These are phyloP conservation scores for Bretschneidera sinensis DNA, from an alignment of 345 rosid genomes.

Conservation along the genomic window DNA sequence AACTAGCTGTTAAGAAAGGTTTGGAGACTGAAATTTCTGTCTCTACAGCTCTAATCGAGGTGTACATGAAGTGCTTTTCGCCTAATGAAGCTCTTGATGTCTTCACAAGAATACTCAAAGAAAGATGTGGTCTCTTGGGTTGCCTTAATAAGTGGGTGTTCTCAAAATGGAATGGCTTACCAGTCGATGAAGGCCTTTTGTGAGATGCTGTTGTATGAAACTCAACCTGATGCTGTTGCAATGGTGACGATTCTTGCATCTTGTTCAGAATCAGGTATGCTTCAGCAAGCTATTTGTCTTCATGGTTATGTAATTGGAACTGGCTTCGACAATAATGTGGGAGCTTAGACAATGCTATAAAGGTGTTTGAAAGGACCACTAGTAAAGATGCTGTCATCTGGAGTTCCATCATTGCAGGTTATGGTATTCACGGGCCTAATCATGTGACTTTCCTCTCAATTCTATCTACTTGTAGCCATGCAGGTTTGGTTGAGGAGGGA, in stretches of 20 bases:
- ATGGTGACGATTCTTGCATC: conserved; percentile 51
- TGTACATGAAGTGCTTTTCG: conserved; percentile 56
- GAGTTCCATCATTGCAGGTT: conserved; percentile 57
- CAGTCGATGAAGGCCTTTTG: conserved; percentile 35
- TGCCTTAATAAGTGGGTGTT: conserved; percentile 48
- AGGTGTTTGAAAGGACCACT: conserved; percentile 32
- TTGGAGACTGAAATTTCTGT: conserved; percentile 35
- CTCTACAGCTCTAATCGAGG: conserved; percentile 49
- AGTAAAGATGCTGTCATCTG: conserved; percentile 49
- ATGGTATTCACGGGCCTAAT: conserved; percentile 64
- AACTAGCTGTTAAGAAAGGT: conserved; percentile 34
- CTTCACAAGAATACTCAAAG: conserved; percentile 37
- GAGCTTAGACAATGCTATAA: conserved; percentile 32
- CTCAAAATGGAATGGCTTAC: conserved; percentile 43
- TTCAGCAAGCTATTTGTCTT: conserved; percentile 47
- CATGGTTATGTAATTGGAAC: conserved; percentile 39
- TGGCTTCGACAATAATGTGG: conserved; percentile 50
- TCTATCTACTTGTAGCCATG: conserved; percentile 58
- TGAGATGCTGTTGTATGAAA: conserved; percentile 35
- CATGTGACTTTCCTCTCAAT: conserved; percentile 45
- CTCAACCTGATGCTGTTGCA: conserved; percentile 49
- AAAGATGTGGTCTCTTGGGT: conserved; percentile 63
- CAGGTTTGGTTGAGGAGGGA: conserved; percentile 47
- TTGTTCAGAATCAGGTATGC: conserved; percentile 45
- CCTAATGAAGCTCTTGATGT: conserved; percentile 41